Percentiles rank a stretch among this genome's conserved stretches.
These are phyloP conservation scores for Exophiala viscosa DNA, from an alignment of 2,329 filamentous ascomycete genomes.

Conservation along the genomic window DNA sequence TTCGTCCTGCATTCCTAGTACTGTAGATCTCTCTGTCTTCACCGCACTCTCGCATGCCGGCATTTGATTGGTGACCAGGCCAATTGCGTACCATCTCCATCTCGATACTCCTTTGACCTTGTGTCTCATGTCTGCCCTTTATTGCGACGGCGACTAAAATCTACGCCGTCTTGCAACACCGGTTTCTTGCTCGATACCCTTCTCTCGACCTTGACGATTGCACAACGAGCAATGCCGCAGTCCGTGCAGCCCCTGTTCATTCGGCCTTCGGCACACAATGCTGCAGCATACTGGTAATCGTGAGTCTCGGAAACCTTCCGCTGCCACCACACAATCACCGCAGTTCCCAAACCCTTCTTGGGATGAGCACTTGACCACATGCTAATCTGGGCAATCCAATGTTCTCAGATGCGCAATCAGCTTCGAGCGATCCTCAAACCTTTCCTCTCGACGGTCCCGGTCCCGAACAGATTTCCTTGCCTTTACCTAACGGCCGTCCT, in stretches of 20 bases:
- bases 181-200: background rate
- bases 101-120: background rate
- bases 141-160: constrained; percentile 6
- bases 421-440: constrained; percentile 15
- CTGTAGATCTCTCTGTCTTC: constrained; percentile 3
- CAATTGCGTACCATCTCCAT: background rate
- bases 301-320: constrained; percentile 25
- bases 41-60: background rate
- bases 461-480: constrained; percentile 21
- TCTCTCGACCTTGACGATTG: background rate
- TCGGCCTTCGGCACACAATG: constrained; percentile 27
- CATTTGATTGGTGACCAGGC: constrained; percentile 1
- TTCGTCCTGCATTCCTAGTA: background rate
- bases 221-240: constrained; percentile 20
- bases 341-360: background rate
- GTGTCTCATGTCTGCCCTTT: background rate
- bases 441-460: constrained; percentile 23
- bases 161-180: constrained; percentile 2
- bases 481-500: constrained; percentile 21
- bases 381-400: constrained; percentile 17
- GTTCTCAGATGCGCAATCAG: constrained; percentile 21
- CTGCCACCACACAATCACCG: background rate
- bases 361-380: constrained; percentile 1
- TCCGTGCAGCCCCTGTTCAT: constrained; percentile 8
- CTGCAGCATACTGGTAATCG: constrained; percentile 19